A percentile compares a stretch with the other conserved stretches of the same genome.
Evolutionary conservation across 495 filamentous ascomycete genomes (phyloP).

Genomic region (Beverwykella pulmonaria): DNA sequence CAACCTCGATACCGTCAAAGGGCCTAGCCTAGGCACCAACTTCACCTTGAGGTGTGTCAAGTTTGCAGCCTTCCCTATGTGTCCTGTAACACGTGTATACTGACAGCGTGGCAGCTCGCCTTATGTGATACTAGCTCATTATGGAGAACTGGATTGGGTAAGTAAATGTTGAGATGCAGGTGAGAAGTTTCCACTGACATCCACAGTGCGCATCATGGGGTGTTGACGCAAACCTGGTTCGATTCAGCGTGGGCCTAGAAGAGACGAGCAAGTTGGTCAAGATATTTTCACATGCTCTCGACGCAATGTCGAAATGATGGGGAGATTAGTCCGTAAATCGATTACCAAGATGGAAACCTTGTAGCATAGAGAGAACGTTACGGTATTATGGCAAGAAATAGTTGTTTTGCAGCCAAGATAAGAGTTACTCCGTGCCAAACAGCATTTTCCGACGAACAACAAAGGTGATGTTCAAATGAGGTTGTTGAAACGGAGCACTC

Average conservation of each 20-base stretch:
- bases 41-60: slow-evolving; percentile 73
- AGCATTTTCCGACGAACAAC: no score
- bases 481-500: neutral
- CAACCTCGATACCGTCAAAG: slow-evolving; percentile 82
- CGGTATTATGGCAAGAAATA: no score
- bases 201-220: slow-evolving; percentile 71
- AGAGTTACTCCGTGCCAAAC: no score
- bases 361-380: neutral
- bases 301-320: slow-evolving; percentile 22
- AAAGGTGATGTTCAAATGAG: no score
- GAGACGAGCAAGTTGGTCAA: slow-evolving; percentile 64
- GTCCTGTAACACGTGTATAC: neutral
- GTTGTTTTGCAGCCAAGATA: no score
- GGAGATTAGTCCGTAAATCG: neutral
- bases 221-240: slow-evolving; percentile 73
- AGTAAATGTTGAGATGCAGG: slow-evolving; percentile 35
- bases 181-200: slow-evolving; percentile 14
- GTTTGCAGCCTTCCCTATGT: neutral
- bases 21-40: slow-evolving; percentile 93
- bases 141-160: slow-evolving; percentile 86
- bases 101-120: slow-evolving; percentile 61
- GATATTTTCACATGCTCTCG: slow-evolving; percentile 52
- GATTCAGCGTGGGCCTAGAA: slow-evolving; percentile 90
- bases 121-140: slow-evolving; percentile 91
- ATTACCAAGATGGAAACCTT: no score